Evolutionary conservation across 1,284 basidiomycete genomes (phyloP).

Genomic region (Fomitopsis schrenkii): DNA sequence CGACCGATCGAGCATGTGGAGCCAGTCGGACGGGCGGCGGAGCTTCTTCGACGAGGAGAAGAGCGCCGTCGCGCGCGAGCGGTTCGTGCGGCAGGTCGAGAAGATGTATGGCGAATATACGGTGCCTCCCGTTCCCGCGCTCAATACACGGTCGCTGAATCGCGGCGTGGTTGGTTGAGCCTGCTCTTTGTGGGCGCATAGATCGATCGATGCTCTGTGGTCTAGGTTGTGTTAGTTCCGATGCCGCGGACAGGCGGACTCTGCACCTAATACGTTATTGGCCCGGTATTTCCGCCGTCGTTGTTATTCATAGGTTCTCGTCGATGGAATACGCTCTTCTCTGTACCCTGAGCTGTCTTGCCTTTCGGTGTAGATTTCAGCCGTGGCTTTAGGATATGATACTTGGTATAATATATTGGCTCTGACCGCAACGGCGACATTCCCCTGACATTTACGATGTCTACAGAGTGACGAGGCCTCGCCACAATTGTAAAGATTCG

Average conservation of each 20-base stretch:
- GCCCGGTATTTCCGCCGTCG: not conserved
- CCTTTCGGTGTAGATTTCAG: too few species aligned
- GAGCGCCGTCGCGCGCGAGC: conserved; percentile 44
- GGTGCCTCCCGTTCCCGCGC: conserved; percentile 43
- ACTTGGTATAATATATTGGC: too few species aligned
- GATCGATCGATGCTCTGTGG: not conserved
- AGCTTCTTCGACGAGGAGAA: conserved; percentile 52
- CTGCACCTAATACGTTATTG: not conserved
- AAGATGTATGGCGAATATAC: conserved; percentile 42
- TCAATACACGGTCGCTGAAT: conserved; percentile 16
- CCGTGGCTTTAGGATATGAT: too few species aligned
- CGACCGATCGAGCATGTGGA: conserved; percentile 41
- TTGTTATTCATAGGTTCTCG: not conserved
- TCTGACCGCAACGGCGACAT: too few species aligned
- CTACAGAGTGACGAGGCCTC: too few species aligned
- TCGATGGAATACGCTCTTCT: not conserved
- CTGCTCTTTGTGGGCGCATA: not conserved
- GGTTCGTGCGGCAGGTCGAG: conserved; percentile 47
- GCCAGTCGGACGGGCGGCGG: conserved; percentile 37
- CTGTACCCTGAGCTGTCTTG: not conserved
- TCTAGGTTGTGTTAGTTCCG: not conserved
- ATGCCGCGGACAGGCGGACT: not conserved
- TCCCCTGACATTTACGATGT: too few species aligned
- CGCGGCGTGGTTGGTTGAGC: not conserved
- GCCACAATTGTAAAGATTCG: too few species aligned